phyloP scores from a whole-genome alignment of 305 asterid genomes.

The Rubia tinctorum region DNA sequence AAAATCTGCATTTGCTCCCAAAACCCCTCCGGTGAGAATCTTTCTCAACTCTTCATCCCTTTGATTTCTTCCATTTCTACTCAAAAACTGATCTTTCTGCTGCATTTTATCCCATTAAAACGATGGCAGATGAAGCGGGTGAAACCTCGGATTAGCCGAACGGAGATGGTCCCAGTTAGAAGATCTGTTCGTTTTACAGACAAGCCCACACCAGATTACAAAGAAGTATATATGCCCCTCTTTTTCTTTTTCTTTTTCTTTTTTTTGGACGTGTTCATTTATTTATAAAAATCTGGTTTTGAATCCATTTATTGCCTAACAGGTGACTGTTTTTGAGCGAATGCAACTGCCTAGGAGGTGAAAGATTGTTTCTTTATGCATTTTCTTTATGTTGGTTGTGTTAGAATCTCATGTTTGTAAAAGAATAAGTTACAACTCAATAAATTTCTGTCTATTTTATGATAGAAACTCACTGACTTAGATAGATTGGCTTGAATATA shows the following conservation, averaged over 20 bases:
- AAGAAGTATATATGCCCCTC: conserved; percentile 43
- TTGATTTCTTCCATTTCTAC: neutral
- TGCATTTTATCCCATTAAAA: neutral
- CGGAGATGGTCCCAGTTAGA: conserved; percentile 71
- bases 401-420: no score
- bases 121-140: conserved; percentile 33
- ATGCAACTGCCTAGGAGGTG: conserved; percentile 75
- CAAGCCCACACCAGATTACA: conserved; percentile 57
- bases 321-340: conserved; percentile 62
- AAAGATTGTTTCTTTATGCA: conserved; percentile 5
- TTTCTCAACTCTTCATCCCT: neutral
- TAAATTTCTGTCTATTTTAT: neutral
- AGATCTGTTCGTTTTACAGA: conserved; percentile 66
- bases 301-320: conserved; percentile 16
- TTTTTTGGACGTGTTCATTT: no score
- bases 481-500: no score
- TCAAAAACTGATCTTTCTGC: neutral
- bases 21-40: conserved; percentile 56
- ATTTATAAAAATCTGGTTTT: neutral
- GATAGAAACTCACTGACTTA: neutral
- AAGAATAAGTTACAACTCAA: no score
- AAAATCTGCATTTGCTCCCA: conserved; percentile 47
- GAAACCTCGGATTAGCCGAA: conserved; percentile 54
- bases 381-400: neutral
- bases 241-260: neutral